Evolutionary conservation across 2,329 filamentous ascomycete species (phyloP), one percentile per base, ranked within the genome.

Genomic region (Penicillium sp.): DNA sequence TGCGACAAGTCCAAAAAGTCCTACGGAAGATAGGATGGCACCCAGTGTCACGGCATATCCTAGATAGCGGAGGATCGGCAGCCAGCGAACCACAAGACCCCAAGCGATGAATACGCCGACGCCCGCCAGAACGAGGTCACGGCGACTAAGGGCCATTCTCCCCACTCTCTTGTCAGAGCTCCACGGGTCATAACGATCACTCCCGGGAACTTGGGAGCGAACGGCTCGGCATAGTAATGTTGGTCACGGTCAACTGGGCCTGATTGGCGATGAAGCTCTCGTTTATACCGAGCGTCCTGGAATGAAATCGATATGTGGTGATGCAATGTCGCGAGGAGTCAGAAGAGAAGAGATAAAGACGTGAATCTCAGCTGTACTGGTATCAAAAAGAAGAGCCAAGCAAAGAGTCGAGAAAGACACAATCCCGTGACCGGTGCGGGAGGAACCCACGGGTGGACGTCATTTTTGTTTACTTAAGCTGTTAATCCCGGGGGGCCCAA

Each of bases 31-130:
- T 25, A 79, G 68, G 61, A 88, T 66, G 62, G 82, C 78, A 63
- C 94, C 93, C 63, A 84, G 76, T 64, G 89, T 78, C 73, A 97
- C 91, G 66, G 92, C 91, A 75, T 96, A 90, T 68, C 89, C 90
- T 41, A 90, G 82, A 83, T 90, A 96, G 73, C 91, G 91, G 64
- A 97, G 80, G 58, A 86, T 79, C 31, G 93, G 92, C 68, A 92
- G 81, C 87, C 89, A 95, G 78, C 89, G 87, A 65, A 91, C 87
- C 59, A 88, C 83, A 73, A 92, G 88, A 61, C 90, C 90, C 93
- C 93, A 97, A 72, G 91, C 88, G 73, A 97, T 80, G 76, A 96
- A 79, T 31, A 69, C 73, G 59, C 68, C 72, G 54, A 74, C 65
- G 60, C 73, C 70, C 53, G 78, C 75, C 57, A 79, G 60, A 53